Evolutionary conservation across 2,329 filamentous ascomycete genomes (phyloP), one percentile per base, ranked within the genome.

Genomic region (Penicillium expansum): DNA sequence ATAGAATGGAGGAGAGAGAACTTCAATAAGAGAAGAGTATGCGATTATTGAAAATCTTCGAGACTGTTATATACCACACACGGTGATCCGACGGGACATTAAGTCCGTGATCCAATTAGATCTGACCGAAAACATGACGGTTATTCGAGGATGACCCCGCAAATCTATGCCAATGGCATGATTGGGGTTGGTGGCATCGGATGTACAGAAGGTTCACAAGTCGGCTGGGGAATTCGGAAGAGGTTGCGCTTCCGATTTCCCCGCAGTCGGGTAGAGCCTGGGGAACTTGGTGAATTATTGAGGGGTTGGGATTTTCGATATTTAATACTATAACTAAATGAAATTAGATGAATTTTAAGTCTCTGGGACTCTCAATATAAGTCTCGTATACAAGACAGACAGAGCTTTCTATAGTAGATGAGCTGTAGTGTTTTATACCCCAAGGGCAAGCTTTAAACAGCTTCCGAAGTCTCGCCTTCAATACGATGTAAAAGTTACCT

Each of bases 71-170:
- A 62, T 61, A 61, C 35, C 30, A 33, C n/a, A n/a, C 27, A 20
- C 5, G 16, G 2, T 48, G 55, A 57, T 62, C 61, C 61, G 61
- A 62, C 56, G 54, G 62, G 50, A 58, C 13, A 55, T 45, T 18
- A 4, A 22, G 33, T 30, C 35, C 2, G 33, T 30, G 33, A n/a
- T 16, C 47, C 51, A 49, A 11, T 51, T 45, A 48, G 18, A 44
- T 38, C 57, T 63, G 57, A 65, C 62, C 56, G 61, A 60, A 54
- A 18, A 48, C 38, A 61, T 37, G 58, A 61, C 52, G 61, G 58
- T 61, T 55, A 65, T 65, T 62, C 45, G 55, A 62, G 58, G 45
- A 38, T n/a, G 49, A 59, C 63, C 63, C 63, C 63, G 62, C 62
- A 66, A 50, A 59, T 37, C 16, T 18, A 41, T 18, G 13, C 14